Base-by-base conservation (phyloP, 768 basidiomycete genomes). In the Hortiboletus campestris region DNA sequence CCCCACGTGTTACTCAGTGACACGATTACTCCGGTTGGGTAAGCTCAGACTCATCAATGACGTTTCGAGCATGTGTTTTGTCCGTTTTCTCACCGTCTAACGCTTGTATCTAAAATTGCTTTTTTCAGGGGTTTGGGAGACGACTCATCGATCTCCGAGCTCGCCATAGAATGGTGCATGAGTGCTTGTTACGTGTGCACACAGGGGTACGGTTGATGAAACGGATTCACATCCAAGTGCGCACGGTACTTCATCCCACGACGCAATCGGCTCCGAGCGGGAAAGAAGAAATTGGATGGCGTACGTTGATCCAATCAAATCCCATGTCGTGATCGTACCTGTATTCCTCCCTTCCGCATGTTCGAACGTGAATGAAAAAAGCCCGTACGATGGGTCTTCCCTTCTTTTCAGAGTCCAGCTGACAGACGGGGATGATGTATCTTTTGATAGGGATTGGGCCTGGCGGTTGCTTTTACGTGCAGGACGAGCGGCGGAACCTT, bases 401-500 rank as follows among this genome's bases (percentile, higher is more conserved):
- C 53, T 50, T 64, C 46, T 49, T 53, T 39, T 43, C 17, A 38
- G 40, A 19, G 39, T 29, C 20, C 36, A 45, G 8, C 41, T 44
- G 32, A 40, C 25, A 46, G 17, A 47, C 59, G 53, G 55, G 49
- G 43, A 57, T 67, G 51, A 49, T 41, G 13, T 31, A 31, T 34
- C 8, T 28, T 31, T 46, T 61, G 62, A 64, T 61, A 46, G 41
- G 45, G 44, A 35, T 31, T 45, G 31, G 46, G n/a, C 41, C 34
- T 28, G 42, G 59, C 31, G 57, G 51, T 50, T 59, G 35, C 1
- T 38, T 50, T 67, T 67, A 68, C 67, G 67, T 68, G 58, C 58
- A 49, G 22, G 38, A 39, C n/a, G 43, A 29, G 44, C 49, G 36
- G 46, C 32, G 28, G 53, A 57, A 56, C 35, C 35, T 31, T 48